Percentiles rank a stretch among this genome's conserved stretches.
phyloP scores from a whole-genome alignment of 164 flowering plant genomes.

The Tinospora cordifolia region DNA sequence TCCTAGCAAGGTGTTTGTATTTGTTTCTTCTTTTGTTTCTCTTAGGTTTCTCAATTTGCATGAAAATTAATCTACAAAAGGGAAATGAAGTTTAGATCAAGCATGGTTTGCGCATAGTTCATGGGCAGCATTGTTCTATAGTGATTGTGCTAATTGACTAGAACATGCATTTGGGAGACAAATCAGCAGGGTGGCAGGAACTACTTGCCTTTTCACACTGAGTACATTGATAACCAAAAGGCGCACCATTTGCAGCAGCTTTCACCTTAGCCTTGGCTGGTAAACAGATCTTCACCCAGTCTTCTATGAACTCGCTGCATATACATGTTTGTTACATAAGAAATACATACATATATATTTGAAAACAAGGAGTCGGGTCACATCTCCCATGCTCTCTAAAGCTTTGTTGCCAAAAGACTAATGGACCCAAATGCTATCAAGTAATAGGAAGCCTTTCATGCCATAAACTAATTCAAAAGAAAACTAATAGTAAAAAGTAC shows the following conservation, averaged over 20 bases:
- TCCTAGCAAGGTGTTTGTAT: too few relatives aligned
- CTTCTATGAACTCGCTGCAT: conserved; percentile 74
- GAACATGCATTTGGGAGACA: background rate
- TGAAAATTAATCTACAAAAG: too few relatives aligned
- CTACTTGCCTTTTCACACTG: conserved; percentile 59
- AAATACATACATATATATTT: background rate
- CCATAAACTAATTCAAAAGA: too few relatives aligned
- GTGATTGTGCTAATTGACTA: too few relatives aligned
- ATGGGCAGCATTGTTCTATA: too few relatives aligned
- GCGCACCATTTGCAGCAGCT: conserved; percentile 19
- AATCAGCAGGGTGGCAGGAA: background rate
- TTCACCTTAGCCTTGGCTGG: conserved; percentile 62
- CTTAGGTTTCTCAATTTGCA: too few relatives aligned
- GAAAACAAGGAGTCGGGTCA: background rate
- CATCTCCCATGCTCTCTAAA: background rate
- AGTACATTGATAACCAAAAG: conserved; percentile 40
- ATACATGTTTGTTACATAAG: background rate
- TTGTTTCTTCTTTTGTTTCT: too few relatives aligned
- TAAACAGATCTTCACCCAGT: conserved; percentile 69
- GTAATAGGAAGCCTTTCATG: too few relatives aligned
- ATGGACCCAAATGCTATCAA: background rate
- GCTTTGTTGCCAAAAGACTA: background rate
- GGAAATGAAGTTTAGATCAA: too few relatives aligned
- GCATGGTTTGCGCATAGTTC: too few relatives aligned
- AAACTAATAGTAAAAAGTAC: too few relatives aligned